phyloP scores from a whole-genome alignment of 1,284 basidiomycete species.

The Rhodotorula glutinis region DNA sequence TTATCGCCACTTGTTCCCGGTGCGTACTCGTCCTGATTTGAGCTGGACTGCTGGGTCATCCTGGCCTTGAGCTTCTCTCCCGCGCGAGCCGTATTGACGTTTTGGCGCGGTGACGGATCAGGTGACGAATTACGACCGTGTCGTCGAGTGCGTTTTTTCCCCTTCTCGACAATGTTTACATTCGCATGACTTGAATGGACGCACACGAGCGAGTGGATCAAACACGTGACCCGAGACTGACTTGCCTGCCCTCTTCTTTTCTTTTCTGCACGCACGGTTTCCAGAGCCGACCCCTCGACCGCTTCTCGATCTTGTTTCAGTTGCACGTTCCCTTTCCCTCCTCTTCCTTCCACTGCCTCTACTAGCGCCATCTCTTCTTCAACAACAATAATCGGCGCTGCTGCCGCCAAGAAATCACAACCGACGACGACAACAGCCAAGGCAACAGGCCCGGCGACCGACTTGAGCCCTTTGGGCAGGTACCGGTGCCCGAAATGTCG shows the following conservation, averaged over 20 bases:
- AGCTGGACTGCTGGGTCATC: no score
- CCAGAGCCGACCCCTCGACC: slow-evolving; percentile 28
- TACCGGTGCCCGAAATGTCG: slow-evolving; percentile 64
- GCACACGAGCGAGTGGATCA: no score
- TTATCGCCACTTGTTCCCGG: slow-evolving; percentile 90
- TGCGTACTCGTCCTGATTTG: slow-evolving; percentile 55
- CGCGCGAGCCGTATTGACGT: no score
- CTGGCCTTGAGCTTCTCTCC: no score
- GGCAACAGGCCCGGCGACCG: slow-evolving; percentile 46
- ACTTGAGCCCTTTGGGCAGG: slow-evolving; percentile 70
- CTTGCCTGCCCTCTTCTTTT: no score
- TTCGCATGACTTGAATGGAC: no score
- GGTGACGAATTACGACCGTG: background rate
- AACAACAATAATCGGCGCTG: slow-evolving; percentile 35
- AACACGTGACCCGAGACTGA: no score
- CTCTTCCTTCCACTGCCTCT: background rate
- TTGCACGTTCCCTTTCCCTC: slow-evolving; percentile 64
- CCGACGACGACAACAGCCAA: slow-evolving; percentile 29
- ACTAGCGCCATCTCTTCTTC: slow-evolving; percentile 27
- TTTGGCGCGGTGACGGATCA: no score
- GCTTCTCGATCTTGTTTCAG: slow-evolving; percentile 54
- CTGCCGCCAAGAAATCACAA: slow-evolving; percentile 7
- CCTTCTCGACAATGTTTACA: no score
- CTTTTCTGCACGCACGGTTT: background rate
- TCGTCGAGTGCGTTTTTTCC: background rate